A percentile compares a stretch with the other conserved stretches of the same genome.
Conservation (phyloP, 1,139 yeast genomes). For the Diutina pseudorugosa region DNA sequence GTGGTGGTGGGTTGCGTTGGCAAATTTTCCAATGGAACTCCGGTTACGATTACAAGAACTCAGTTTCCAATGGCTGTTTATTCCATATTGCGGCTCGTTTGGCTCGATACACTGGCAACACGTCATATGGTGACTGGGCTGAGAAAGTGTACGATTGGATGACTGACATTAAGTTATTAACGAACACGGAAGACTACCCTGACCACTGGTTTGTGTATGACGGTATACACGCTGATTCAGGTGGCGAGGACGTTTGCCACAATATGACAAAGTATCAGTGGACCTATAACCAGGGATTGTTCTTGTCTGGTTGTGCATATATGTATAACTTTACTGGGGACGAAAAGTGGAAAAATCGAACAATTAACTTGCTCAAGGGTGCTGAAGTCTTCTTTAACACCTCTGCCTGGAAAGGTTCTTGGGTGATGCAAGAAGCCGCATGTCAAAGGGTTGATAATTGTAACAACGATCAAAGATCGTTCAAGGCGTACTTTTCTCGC, state of each 20-base stretch:
- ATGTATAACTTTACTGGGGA: slow-evolving; percentile 55
- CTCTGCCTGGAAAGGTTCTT: slow-evolving; percentile 12
- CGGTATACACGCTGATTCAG: slow-evolving; percentile 43
- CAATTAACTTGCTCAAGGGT: slow-evolving; percentile 38
- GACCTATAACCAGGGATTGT: slow-evolving; percentile 73
- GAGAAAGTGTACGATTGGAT: slow-evolving; percentile 66
- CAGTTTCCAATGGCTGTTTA: slow-evolving; percentile 67
- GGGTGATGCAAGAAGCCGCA: slow-evolving; percentile 52
- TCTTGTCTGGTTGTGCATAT: slow-evolving; percentile 63
- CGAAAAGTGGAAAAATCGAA: slow-evolving; percentile 43
- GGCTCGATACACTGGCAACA: slow-evolving; percentile 57
- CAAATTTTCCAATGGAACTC: slow-evolving; percentile 68
- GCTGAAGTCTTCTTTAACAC: slow-evolving; percentile 32
- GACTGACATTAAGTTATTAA: slow-evolving; percentile 16
- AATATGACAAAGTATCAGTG: slow-evolving; percentile 43
- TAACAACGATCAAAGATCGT: slow-evolving; percentile 66
- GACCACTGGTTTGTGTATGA: slow-evolving; percentile 44
- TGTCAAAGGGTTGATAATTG: slow-evolving; percentile 42
- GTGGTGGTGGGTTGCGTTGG: slow-evolving; percentile 80
- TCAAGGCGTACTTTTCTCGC: slow-evolving; percentile 62
- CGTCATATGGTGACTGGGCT: slow-evolving; percentile 52
- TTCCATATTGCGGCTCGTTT: slow-evolving; percentile 71
- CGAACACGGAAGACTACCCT: slow-evolving; percentile 26
- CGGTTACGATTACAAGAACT: slow-evolving; percentile 70
- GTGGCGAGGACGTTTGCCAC: slow-evolving; percentile 7